Percentiles rank a stretch among this genome's conserved stretches.
Evolutionary conservation across 148 eudicot species (phyloP).

Genomic region (Chenopodium formosanum): DNA sequence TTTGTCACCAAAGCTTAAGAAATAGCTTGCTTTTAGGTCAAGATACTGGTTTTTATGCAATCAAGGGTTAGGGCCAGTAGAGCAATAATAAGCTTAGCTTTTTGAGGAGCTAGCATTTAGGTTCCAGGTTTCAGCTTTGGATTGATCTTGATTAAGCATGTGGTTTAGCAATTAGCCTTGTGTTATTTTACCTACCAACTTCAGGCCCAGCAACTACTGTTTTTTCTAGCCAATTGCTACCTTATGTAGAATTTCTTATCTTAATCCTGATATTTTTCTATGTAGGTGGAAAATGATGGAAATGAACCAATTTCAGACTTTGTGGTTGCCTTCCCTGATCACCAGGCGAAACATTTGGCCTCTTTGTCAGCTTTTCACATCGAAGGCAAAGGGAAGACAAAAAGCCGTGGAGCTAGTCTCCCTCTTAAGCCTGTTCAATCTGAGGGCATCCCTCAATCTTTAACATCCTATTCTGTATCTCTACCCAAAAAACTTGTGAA

Average conservation of each 20-base stretch:
- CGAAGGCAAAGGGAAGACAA: conserved; percentile 70
- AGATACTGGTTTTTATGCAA: not conserved
- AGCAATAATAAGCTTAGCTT: not conserved
- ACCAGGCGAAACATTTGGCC: conserved; percentile 63
- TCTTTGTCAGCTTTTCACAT: conserved; percentile 44
- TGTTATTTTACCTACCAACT: not conserved
- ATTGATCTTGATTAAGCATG: not conserved
- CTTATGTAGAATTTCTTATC: not conserved
- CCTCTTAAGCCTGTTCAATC: conserved; percentile 49
- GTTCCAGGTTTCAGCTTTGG: not conserved
- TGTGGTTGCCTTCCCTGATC: conserved; percentile 64
- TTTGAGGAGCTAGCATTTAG: not conserved
- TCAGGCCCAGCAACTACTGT: not conserved
- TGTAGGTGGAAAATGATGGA: conserved; percentile 80
- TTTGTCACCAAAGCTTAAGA: not conserved
- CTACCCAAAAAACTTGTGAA: conserved; percentile 61
- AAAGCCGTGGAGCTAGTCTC: conserved; percentile 44
- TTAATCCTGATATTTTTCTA: conserved; percentile 13
- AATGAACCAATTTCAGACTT: conserved; percentile 57
- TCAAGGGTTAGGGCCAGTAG: not conserved
- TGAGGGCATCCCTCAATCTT: conserved; percentile 50
- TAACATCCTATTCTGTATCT: conserved; percentile 59
- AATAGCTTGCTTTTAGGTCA: not conserved
- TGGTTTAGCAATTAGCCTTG: not conserved
- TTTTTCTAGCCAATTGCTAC: not conserved